Evolutionary conservation across 108 stramenopile species (phyloP), one percentile per base, ranked within the genome.

Genomic region (Skeletonema marinoi): DNA sequence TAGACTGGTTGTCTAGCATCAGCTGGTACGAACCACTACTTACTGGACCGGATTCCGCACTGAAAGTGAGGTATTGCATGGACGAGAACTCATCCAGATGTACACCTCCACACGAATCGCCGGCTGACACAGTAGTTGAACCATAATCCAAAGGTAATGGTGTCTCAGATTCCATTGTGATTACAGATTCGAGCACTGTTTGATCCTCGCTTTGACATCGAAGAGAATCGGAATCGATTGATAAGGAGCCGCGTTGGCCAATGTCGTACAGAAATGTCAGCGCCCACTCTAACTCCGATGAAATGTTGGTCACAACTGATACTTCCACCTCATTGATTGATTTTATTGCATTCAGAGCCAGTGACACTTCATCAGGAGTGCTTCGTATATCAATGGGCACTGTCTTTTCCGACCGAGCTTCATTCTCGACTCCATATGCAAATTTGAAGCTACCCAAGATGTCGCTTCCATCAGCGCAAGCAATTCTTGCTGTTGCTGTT

Each of bases 81-180:
- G 81, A 42, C 32, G 81, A 82, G 50, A 70, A 75, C 60, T 76
- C 75, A 19, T 70, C 75, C 29, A 83, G 60, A 60, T 54, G 31
- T 3, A 83, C 58, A 50, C 82, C 79, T 44, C 78, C 82, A 46
- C 82, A 83, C 32, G 39, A 30, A 36, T 67, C 50, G 38, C 73
- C 71, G 6, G 65, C 8, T 36, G 50, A 73, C 3, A 82, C 31
- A 29, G 67, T 60, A 30, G 29, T 54, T 3, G 81, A 73, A 25
- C 77, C 77, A 70, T 82, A 82, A 42, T 65, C 71, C 13, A 21
- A 0, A 63, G 81, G 77, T 36, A 68, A 60, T 25, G 70, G 21
- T 13, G 46, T 60, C 6, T 29, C 63, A 29, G 41, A 14, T 32
- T 66, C 17, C 60, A 62, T 67, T 29, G 65, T 60, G 8, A 73